Percentiles rank a stretch among this genome's conserved stretches.
Evolutionary conservation across 495 filamentous ascomycete genomes (phyloP).

Genomic region (Daldinia grandis): DNA sequence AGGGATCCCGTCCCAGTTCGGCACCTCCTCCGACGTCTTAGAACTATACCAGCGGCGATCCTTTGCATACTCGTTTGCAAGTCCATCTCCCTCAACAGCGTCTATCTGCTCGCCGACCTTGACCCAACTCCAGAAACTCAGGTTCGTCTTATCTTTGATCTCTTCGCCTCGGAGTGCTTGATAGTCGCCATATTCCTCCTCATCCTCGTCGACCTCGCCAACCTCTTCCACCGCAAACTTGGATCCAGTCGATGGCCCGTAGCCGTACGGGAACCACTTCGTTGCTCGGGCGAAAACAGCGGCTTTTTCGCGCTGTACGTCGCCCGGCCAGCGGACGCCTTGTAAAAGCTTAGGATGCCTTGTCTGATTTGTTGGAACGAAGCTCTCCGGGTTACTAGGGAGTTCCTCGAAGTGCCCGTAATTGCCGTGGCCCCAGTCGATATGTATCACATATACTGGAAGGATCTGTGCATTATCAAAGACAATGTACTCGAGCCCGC

Average conservation of each 20-base stretch:
- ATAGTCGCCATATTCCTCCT: slow-evolving; percentile 52
- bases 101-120: slow-evolving; percentile 35
- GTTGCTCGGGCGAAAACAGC: slow-evolving; percentile 46
- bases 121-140: slow-evolving; percentile 41
- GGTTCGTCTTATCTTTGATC: slow-evolving; percentile 29
- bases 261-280: slow-evolving; percentile 57
- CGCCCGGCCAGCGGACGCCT: slow-evolving; percentile 36
- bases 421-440: slow-evolving; percentile 45
- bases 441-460: slow-evolving; percentile 55
- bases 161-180: slow-evolving; percentile 47
- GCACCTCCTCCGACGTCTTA: background rate
- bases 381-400: slow-evolving; percentile 10
- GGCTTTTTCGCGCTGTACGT: slow-evolving; percentile 41
- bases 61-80: slow-evolving; percentile 16
- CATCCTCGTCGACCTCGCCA: slow-evolving; percentile 50
- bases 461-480: slow-evolving; percentile 53
- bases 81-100: slow-evolving; percentile 1
- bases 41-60: slow-evolving; percentile 16
- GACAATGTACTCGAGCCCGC: slow-evolving; percentile 51
- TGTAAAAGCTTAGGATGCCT: slow-evolving; percentile 19
- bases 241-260: slow-evolving; percentile 48
- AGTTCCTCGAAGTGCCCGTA: slow-evolving; percentile 24
- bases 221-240: slow-evolving; percentile 53
- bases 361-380: slow-evolving; percentile 23
- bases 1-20: slow-evolving; percentile 26